These are phyloP conservation scores for Pseudogymnoascus sp. DNA, from an alignment of 2,329 filamentous ascomycete species.

Conservation along the genomic window DNA sequence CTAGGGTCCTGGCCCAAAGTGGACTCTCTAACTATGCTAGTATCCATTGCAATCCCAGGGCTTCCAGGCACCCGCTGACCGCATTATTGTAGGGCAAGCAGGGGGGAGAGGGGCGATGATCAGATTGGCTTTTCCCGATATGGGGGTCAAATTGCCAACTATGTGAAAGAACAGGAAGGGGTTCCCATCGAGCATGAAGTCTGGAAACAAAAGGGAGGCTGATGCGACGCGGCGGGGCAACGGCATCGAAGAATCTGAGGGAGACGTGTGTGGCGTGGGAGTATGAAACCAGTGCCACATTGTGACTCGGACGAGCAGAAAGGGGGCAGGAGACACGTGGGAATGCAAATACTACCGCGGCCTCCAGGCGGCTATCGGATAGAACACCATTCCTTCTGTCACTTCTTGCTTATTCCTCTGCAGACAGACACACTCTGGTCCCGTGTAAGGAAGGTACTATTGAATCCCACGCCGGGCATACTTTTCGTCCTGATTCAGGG, in stretches of 20 bases:
- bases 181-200: slow-evolving; percentile 5
- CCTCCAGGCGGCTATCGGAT: slow-evolving; percentile 10
- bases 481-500: neutral
- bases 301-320: neutral
- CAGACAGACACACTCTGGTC: neutral
- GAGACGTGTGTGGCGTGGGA: neutral
- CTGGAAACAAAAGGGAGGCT: slow-evolving; percentile 5
- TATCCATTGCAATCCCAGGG: neutral
- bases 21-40: neutral
- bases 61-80: slow-evolving; percentile 6
- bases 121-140: slow-evolving; percentile 11
- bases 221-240: slow-evolving; percentile 6
- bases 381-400: neutral
- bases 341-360: slow-evolving; percentile 5
- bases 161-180: slow-evolving; percentile 3
- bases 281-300: slow-evolving; percentile 7
- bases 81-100: slow-evolving; percentile 9
- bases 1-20: slow-evolving; percentile 8
- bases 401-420: neutral
- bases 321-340: neutral
- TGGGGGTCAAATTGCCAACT: neutral
- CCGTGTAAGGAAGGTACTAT: slow-evolving; percentile 1
- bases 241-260: neutral
- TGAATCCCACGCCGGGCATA: neutral
- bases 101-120: slow-evolving; percentile 9